Percentiles rank a stretch among this genome's conserved stretches.
Conservation (phyloP, 305 asterid species). For the Andrographis paniculata region DNA sequence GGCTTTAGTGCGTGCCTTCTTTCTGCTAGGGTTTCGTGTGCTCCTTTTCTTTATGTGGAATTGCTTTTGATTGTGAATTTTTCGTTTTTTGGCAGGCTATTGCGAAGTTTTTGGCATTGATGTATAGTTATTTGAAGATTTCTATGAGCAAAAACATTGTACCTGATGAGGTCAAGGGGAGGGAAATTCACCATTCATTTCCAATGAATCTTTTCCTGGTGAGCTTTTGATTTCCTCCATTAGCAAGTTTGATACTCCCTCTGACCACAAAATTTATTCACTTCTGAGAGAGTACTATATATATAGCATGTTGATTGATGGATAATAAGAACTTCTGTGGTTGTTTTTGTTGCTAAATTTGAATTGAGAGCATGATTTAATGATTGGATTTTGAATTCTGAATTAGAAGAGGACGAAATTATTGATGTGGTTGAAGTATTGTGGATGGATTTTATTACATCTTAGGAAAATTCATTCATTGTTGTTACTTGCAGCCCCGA, state of each 20-base stretch:
- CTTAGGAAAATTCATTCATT: too few relatives aligned
- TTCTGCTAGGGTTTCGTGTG: neutral
- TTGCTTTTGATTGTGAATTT: neutral
- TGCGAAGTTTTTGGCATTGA: slow-evolving; percentile 65
- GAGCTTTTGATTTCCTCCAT: slow-evolving; percentile 15
- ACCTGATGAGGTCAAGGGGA: slow-evolving; percentile 86
- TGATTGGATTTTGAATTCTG: too few relatives aligned
- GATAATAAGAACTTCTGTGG: neutral
- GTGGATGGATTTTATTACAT: too few relatives aligned
- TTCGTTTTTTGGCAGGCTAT: slow-evolving; percentile 27
- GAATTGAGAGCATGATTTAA: too few relatives aligned
- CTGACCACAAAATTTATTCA: too few relatives aligned
- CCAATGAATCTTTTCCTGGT: slow-evolving; percentile 90
- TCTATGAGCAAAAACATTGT: slow-evolving; percentile 55
- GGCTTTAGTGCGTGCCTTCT: slow-evolving; percentile 43
- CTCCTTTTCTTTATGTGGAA: slow-evolving; percentile 2
- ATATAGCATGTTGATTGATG: neutral
- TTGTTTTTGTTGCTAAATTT: neutral
- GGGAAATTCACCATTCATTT: slow-evolving; percentile 78
- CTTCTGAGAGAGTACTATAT: neutral
- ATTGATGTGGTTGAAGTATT: too few relatives aligned
- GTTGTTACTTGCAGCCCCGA: slow-evolving; percentile 74
- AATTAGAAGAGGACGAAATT: too few relatives aligned
- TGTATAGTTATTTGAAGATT: slow-evolving; percentile 62
- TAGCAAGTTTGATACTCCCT: slow-evolving; percentile 1